Evolutionary conservation across 2,329 filamentous ascomycete genomes (phyloP).

Genomic region (Pseudodiploospora longispora): DNA sequence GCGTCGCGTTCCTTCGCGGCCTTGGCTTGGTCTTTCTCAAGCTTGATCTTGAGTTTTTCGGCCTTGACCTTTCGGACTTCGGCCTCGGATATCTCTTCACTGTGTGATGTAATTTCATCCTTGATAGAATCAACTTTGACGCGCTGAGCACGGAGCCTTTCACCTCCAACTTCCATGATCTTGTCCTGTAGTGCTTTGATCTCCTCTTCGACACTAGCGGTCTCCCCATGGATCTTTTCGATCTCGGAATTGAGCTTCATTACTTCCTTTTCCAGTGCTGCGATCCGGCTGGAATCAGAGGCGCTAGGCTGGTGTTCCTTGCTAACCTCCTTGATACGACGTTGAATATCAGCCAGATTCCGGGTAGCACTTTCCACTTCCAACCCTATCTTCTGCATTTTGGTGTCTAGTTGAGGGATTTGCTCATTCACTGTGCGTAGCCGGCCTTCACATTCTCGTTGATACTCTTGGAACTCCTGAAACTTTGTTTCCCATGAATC

Average conservation of each 20-base stretch:
- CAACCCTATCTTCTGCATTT: slow-evolving; percentile 81
- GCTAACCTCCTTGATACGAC: slow-evolving; percentile 75
- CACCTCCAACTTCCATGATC: slow-evolving; percentile 97
- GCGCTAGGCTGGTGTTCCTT: slow-evolving; percentile 75
- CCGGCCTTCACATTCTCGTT: slow-evolving; percentile 67
- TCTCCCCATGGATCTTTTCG: slow-evolving; percentile 72
- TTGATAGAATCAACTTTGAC: slow-evolving; percentile 85
- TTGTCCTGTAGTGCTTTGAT: slow-evolving; percentile 90
- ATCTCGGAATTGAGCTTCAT: slow-evolving; percentile 68
- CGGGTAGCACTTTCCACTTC: slow-evolving; percentile 81
- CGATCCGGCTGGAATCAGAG: slow-evolving; percentile 67
- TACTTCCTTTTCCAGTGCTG: slow-evolving; percentile 70
- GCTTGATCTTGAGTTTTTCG: slow-evolving; percentile 83
- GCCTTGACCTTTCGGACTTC: slow-evolving; percentile 88
- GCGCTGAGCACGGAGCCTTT: slow-evolving; percentile 83
- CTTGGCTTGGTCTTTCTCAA: slow-evolving; percentile 73
- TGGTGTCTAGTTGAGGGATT: slow-evolving; percentile 78
- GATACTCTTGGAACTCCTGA: slow-evolving; percentile 74
- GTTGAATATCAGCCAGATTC: slow-evolving; percentile 76
- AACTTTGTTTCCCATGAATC: slow-evolving; percentile 79
- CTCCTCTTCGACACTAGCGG: slow-evolving; percentile 82
- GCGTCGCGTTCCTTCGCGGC: slow-evolving; percentile 71
- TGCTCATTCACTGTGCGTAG: slow-evolving; percentile 66
- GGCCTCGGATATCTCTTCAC: slow-evolving; percentile 74
- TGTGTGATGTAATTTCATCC: slow-evolving; percentile 71